Conservation (phyloP, 257 asterid species). For the Fraxinus quadrangulata region DNA sequence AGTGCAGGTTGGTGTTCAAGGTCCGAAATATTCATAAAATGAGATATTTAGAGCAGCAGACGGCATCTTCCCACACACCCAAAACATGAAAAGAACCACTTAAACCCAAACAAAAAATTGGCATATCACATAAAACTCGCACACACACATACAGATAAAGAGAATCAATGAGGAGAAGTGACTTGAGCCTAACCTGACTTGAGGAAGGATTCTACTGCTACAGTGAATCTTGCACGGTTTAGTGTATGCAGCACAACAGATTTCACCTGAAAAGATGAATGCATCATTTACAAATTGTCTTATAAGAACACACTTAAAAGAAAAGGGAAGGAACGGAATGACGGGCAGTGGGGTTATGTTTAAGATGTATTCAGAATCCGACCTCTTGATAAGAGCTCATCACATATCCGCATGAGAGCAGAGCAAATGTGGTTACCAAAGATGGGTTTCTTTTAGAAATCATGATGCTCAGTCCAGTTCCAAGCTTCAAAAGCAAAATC, state of each 20-base stretch:
- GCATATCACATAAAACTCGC: background rate
- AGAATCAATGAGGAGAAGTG: background rate
- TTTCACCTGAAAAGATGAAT: slow-evolving; percentile 60
- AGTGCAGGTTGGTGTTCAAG: background rate
- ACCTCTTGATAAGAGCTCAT: slow-evolving; percentile 99
- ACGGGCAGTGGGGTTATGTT: background rate
- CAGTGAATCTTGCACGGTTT: slow-evolving; percentile 93
- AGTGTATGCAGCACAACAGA: slow-evolving; percentile 92
- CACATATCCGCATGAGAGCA: slow-evolving; percentile 90
- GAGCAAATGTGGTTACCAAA: slow-evolving; percentile 69
- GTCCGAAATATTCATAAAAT: background rate
- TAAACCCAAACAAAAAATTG: background rate
- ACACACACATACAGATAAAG: background rate
- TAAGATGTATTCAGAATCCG: slow-evolving; percentile 24
- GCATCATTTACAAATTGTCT: slow-evolving; percentile 10
- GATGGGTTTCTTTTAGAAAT: slow-evolving; percentile 90
- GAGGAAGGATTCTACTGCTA: slow-evolving; percentile 91
- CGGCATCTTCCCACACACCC: background rate
- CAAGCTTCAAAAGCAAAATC: slow-evolving; percentile 65
- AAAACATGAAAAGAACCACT: background rate
- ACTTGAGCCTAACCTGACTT: slow-evolving; percentile 58
- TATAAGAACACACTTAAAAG: slow-evolving; percentile 13
- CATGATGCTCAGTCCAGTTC: slow-evolving; percentile 93
- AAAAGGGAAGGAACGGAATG: background rate
- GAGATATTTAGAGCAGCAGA: background rate